Base-by-base conservation (phyloP, 129 eudicot species). In the Lonicera japonica region DNA sequence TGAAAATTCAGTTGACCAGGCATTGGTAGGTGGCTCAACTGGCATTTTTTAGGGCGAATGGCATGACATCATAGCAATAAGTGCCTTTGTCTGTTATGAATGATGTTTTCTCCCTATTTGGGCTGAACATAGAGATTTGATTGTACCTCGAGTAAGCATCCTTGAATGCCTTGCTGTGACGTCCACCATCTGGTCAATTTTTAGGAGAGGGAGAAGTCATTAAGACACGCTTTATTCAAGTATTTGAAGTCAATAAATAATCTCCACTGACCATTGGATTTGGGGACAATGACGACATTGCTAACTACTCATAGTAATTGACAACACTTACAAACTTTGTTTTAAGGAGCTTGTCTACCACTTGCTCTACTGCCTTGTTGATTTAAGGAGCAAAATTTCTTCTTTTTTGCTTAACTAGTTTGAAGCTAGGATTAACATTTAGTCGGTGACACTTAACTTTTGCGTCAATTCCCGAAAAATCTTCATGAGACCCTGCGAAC, bases 241-340 rank as follows among this genome's bases (percentile, higher is more conserved):
- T 54, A 11, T 1, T 25, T 54, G 34, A 0, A 54, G 11, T 54
- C 29, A 14, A 54, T 21, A 21, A 53, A 54, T 23, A 66, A 38
- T 55, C 71, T 11, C 40, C 71, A 54, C 6, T 36, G 36, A 0
- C 55, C 71, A 17, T 54, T 66, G 8, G 54, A 3, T 15, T 66
- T 54, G 2, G 38, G 11, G 1, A 66, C 54, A 21, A 54, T 13
- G 0, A 66, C 71, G 0, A 66, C 21, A 7, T 54, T 9, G 71
- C 63, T 4, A 66, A 4, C 63, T 63, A 54, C 16, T 66, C 21
- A 1, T 62, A 39, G 40, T 54, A 55, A 16, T 41, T 21, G 29
- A 54, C 15, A 9, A 9, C 59, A 0, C 34, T 0, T 12, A 54
- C 23, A 0, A 54, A 11, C n/a, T n/a, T 24, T 1, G 60, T 13